phyloP scores from a whole-genome alignment of 805 yeast species.

The Saccharomycopsis capsularis region DNA sequence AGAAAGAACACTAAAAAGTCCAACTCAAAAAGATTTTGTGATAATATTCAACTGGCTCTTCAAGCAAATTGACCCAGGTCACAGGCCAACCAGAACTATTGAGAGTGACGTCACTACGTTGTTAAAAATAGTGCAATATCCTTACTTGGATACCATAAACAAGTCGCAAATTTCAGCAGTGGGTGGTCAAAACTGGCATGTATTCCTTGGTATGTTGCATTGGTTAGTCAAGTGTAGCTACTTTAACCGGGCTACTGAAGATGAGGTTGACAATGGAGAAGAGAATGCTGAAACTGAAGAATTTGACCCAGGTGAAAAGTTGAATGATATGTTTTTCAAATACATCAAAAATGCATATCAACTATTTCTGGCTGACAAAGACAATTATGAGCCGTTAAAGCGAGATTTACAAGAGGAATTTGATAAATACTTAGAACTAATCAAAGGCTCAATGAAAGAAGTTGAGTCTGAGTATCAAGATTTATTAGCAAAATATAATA shows the following conservation, averaged over 20 bases:
- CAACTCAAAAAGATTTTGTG: slow-evolving; percentile 83
- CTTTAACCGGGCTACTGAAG: slow-evolving; percentile 1
- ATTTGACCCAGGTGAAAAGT: slow-evolving; percentile 20
- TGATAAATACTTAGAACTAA: slow-evolving; percentile 41
- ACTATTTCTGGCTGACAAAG: slow-evolving; percentile 56
- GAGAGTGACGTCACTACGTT: slow-evolving; percentile 60
- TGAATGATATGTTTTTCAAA: slow-evolving; percentile 41
- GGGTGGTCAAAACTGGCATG: slow-evolving; percentile 85
- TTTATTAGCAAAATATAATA: slow-evolving; percentile 35
- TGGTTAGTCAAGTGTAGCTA: slow-evolving; percentile 62
- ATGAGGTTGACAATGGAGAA: slow-evolving; percentile 26
- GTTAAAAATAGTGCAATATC: slow-evolving; percentile 62
- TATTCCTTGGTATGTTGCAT: slow-evolving; percentile 70
- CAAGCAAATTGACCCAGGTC: slow-evolving; percentile 71
- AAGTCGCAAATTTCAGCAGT: slow-evolving; percentile 86
- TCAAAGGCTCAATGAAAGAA: slow-evolving; percentile 39
- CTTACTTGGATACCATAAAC: slow-evolving; percentile 72
- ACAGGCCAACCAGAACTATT: slow-evolving; percentile 50
- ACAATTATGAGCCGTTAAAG: slow-evolving; percentile 50
- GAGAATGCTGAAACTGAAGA: slow-evolving; percentile 6
- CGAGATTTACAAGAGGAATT: slow-evolving; percentile 52
- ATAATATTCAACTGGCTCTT: slow-evolving; percentile 75
- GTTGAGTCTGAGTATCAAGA: slow-evolving; percentile 36
- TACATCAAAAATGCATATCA: slow-evolving; percentile 64
- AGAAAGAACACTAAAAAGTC: slow-evolving; percentile 56